These are phyloP conservation scores for Dittrichia graveolens DNA, from an alignment of 129 eudicot genomes.

Conservation along the genomic window DNA sequence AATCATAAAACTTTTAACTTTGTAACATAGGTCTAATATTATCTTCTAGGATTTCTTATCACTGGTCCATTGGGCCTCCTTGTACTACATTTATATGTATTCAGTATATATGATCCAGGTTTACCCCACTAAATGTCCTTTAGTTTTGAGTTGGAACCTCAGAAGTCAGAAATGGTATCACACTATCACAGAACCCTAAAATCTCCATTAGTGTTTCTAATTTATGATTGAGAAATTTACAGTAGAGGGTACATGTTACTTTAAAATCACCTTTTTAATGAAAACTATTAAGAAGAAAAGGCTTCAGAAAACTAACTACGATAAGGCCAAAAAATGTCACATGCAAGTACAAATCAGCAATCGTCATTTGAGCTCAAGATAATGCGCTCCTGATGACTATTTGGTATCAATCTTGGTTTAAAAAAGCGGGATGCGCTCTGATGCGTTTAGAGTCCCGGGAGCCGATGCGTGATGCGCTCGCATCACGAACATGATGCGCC, in stretches of 20 bases:
- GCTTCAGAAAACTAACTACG: background rate
- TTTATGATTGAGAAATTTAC: background rate
- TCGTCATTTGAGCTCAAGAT: background rate
- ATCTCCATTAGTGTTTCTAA: background rate
- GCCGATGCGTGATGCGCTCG: too few species aligned
- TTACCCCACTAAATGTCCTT: background rate
- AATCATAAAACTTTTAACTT: too few species aligned
- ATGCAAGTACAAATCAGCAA: background rate
- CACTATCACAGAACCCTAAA: background rate
- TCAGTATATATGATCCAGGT: too few species aligned
- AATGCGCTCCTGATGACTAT: background rate
- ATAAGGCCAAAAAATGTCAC: background rate
- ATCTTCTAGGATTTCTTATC: background rate
- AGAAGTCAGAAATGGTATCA: constrained; percentile 2
- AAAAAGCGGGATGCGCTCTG: too few species aligned
- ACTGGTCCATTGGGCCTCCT: background rate
- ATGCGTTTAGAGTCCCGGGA: too few species aligned
- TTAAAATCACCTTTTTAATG: background rate
- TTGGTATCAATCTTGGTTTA: background rate
- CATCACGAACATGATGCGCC: too few species aligned
- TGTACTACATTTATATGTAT: background rate
- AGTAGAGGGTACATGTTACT: background rate
- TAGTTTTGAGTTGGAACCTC: constrained; percentile 12
- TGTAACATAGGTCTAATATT: background rate
- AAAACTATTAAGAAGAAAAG: background rate